These are phyloP conservation scores for Penicillium hesseltinei DNA, from an alignment of 2,329 filamentous ascomycete species.

Conservation along the genomic window DNA sequence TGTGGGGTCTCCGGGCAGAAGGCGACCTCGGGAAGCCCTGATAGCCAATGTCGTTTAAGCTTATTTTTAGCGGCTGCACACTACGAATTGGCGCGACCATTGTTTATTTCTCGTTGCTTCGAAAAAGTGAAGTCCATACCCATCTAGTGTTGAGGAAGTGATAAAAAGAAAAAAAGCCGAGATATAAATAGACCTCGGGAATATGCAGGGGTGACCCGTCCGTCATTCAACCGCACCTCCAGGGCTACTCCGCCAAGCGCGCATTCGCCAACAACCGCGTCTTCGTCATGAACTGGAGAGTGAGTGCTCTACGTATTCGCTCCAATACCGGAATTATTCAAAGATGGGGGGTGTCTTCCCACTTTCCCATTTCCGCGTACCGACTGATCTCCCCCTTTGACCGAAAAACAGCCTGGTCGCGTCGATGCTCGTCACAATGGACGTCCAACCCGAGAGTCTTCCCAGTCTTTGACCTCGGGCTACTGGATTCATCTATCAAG, in stretches of 20 bases:
- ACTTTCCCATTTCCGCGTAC: not conserved
- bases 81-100: not conserved
- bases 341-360: not conserved
- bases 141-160: not conserved
- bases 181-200: slow-evolving; percentile 3
- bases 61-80: not conserved
- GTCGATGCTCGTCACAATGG: slow-evolving; percentile 6
- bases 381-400: not conserved
- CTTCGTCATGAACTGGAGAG: not conserved
- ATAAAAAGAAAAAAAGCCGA: not conserved
- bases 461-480: slow-evolving; percentile 7
- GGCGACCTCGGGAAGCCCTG: not conserved
- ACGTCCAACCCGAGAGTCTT: slow-evolving; percentile 4
- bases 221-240: not conserved
- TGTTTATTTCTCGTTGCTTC: not conserved
- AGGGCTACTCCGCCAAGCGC: not conserved
- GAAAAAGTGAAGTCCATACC: not conserved
- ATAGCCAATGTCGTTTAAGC: not conserved
- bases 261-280: not conserved
- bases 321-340: not conserved
- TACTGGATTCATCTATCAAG: slow-evolving; percentile 8
- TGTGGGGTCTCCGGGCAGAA: not conserved
- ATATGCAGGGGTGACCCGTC: slow-evolving; percentile 3
- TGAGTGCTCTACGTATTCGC: not conserved
- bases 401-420: not conserved